Evolutionary conservation across 2,329 filamentous ascomycete species (phyloP).

Genomic region (Lasiodiplodia hormozganensis): DNA sequence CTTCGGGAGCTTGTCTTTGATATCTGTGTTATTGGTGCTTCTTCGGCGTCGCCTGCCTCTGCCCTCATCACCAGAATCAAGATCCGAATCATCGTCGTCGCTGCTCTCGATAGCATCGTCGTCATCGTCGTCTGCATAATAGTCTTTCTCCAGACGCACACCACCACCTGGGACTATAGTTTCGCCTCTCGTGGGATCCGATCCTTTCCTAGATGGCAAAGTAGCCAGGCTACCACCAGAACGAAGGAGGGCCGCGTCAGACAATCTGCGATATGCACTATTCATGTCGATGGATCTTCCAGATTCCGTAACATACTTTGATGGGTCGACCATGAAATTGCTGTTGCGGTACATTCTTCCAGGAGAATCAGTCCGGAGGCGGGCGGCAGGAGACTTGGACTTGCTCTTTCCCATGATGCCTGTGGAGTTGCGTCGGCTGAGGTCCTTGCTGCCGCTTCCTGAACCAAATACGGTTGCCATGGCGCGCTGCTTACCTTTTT

Average conservation of each 20-base stretch:
- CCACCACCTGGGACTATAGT: slow-evolving; percentile 56
- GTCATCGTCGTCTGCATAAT: slow-evolving; percentile 70
- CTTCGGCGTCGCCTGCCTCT: slow-evolving; percentile 49
- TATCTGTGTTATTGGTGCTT: slow-evolving; percentile 37
- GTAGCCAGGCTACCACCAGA: slow-evolving; percentile 69
- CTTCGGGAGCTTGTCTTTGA: slow-evolving; percentile 54
- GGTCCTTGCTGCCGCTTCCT: slow-evolving; percentile 30
- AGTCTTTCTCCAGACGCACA: slow-evolving; percentile 71
- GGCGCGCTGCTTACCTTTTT: slow-evolving; percentile 45
- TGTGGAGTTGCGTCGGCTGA: slow-evolving; percentile 29
- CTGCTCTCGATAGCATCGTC: slow-evolving; percentile 72
- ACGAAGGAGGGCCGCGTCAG: slow-evolving; percentile 71
- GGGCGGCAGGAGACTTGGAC: slow-evolving; percentile 47
- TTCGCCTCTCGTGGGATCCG: slow-evolving; percentile 48
- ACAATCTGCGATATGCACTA: slow-evolving; percentile 73
- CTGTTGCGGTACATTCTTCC: slow-evolving; percentile 56
- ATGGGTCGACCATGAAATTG: slow-evolving; percentile 48
- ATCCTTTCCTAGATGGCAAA: slow-evolving; percentile 63
- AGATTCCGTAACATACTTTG: slow-evolving; percentile 63
- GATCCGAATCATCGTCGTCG: slow-evolving; percentile 63
- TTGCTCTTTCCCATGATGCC: slow-evolving; percentile 44
- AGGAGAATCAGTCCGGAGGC: slow-evolving; percentile 45
- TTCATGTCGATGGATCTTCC: slow-evolving; percentile 71
- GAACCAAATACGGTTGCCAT: slow-evolving; percentile 52
- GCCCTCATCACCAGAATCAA: slow-evolving; percentile 65